A percentile compares a stretch with the other conserved stretches of the same genome.
Conservation (phyloP, 2,329 filamentous ascomycete genomes). For the Cadophora luteo-olivacea region DNA sequence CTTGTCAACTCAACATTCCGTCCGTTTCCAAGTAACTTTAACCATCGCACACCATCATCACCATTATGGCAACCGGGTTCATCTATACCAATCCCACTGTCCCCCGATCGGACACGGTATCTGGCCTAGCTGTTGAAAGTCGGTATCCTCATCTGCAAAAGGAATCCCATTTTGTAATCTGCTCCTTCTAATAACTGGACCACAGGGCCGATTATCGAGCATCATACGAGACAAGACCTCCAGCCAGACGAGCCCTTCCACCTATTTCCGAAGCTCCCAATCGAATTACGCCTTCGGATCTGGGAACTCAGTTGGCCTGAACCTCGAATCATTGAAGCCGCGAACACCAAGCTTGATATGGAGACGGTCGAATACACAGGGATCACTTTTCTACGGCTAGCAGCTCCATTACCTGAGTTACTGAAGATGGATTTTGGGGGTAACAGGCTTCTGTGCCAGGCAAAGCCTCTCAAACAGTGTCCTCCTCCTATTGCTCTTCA, state of each 20-base stretch:
- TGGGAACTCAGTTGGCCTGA: constrained; percentile 8
- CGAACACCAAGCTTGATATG: not conserved
- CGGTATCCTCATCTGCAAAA: not conserved
- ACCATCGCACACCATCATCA: not conserved
- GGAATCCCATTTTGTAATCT: constrained; percentile 8
- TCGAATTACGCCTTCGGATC: constrained; percentile 17
- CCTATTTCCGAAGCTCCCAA: constrained; percentile 14
- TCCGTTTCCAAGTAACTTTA: not conserved
- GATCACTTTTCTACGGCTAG: not conserved
- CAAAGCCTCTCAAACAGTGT: constrained; percentile 7
- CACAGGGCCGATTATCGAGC: not conserved
- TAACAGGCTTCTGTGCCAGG: constrained; percentile 2
- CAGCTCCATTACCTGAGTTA: constrained; percentile 4
- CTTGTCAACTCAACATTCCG: not conserved
- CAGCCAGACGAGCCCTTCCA: constrained; percentile 1
- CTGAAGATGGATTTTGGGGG: constrained; percentile 7
- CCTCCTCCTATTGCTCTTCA: constrained; percentile 5
- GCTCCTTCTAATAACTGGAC: constrained; percentile 3
- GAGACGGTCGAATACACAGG: not conserved
- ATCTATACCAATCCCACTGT: not conserved
- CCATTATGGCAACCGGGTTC: not conserved
- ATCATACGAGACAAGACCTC: not conserved
- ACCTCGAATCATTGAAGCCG: constrained; percentile 12
- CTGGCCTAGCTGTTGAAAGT: constrained; percentile 1
- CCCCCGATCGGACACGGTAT: not conserved